Evolutionary conservation across 2,329 filamentous ascomycete genomes (phyloP), one percentile per base, ranked within the genome.

Genomic region (Fonsecaea pugnacius): DNA sequence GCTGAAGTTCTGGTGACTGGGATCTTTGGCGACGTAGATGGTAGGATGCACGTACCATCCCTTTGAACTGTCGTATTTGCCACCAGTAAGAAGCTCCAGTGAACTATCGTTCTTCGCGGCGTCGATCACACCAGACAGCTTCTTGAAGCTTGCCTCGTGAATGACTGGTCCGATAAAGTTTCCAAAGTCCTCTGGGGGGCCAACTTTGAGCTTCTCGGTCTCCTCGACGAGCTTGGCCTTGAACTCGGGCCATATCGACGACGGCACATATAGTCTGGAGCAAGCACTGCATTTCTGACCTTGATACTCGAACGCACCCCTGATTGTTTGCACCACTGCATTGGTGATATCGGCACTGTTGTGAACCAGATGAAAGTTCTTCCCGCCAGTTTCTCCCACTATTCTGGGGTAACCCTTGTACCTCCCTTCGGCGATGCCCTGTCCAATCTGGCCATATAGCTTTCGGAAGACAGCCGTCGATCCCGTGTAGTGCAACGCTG

Each of bases 401-500:
- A 94, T 89, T 70, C 91, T 86, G 53, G 91, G 91, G 78, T 96
- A 96, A 67, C 88, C 86, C 65, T 82, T 81, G 79, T 95, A 96
- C 62, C 85, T 87, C 60, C 89, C 90, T 73, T 91, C 87, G 7
- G 89, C 89, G n/a, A 93, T 87, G 50, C 89, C 90, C 68, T 84
- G 81, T 8, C 90, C 90, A 71, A 96, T 95, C 75, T 90, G 84
- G n/a, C 90, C 90, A 76, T 93, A 96, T 18, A 96, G 82, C 73
- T 87, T 86, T 66, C 91, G 87, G 86, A 96, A 96, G 33, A 96
- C 89, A 54, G 87, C 87, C 0, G 92, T 96, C 78, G 89, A 92
- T 67, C 92, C 92, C 0, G 92, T 96, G 81, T 92, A 96, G 81
- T 96, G 91, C 21, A 96, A 85, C 8, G 89, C 88, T 4, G 91